phyloP scores from a whole-genome alignment of 2,329 filamentous ascomycete species.

The Pseudogymnoascus sp. region DNA sequence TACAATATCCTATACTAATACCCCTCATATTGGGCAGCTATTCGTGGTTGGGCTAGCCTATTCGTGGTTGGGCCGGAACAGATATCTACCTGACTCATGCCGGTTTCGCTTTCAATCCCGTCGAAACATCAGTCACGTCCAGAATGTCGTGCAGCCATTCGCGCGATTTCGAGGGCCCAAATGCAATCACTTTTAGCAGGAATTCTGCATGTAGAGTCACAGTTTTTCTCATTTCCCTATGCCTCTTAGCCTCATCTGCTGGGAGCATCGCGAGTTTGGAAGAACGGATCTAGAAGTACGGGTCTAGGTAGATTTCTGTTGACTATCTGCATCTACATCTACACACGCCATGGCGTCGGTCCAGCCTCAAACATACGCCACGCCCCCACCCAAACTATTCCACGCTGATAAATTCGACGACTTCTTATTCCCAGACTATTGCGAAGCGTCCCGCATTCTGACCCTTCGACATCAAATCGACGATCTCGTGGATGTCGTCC shows the following conservation, averaged over 20 bases:
- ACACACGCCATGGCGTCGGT: neutral
- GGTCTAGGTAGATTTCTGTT: neutral
- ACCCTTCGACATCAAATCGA: conserved; percentile 16
- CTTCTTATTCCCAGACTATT: conserved; percentile 8
- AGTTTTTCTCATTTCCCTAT: neutral
- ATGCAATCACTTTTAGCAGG: neutral
- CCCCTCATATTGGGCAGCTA: too few relatives aligned
- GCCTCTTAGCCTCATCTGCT: neutral
- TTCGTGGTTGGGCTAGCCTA: too few relatives aligned
- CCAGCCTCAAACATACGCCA: neutral
- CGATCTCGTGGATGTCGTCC: conserved; percentile 19
- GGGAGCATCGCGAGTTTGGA: neutral
- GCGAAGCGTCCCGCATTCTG: conserved; percentile 17
- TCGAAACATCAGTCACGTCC: neutral
- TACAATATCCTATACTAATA: too few relatives aligned
- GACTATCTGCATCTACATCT: neutral
- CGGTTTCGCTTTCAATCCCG: neutral
- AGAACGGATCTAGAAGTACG: neutral
- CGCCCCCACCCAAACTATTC: neutral
- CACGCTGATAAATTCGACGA: neutral
- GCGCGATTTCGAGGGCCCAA: neutral
- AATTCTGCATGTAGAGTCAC: neutral
- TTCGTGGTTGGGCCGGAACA: too few relatives aligned
- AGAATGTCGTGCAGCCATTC: neutral
- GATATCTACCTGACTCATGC: neutral